Conservation (phyloP, 176 grass and related monocot species). For the Oryza punctata region DNA sequence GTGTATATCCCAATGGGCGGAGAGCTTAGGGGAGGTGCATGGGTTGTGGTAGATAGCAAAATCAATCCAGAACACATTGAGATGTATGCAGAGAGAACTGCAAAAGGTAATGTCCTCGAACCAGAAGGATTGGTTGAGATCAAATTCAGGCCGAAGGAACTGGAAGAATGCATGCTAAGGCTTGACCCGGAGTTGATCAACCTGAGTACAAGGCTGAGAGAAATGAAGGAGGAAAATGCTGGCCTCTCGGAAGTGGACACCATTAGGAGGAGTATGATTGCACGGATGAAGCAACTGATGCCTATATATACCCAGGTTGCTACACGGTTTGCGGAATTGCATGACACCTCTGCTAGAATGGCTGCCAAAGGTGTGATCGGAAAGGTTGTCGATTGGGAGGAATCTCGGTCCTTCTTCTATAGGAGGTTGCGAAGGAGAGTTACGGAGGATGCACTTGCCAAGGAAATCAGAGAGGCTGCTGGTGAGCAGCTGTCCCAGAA, state of each 20-base stretch:
- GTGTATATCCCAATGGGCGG: constrained; percentile 95
- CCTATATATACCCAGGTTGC: constrained; percentile 94
- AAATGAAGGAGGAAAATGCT: constrained; percentile 46
- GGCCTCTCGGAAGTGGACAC: constrained; percentile 49
- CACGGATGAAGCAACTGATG: constrained; percentile 74
- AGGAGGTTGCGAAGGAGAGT: constrained; percentile 80
- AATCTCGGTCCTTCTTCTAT: constrained; percentile 83
- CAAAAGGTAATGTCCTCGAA: constrained; percentile 95
- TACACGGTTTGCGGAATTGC: constrained; percentile 90
- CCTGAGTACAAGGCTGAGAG: constrained; percentile 69
- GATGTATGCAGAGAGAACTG: constrained; percentile 89
- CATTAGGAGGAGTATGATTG: constrained; percentile 51
- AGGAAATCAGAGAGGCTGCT: constrained; percentile 64
- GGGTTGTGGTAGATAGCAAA: constrained; percentile 99
- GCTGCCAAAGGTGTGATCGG: constrained; percentile 84
- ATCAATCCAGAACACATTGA: constrained; percentile 97
- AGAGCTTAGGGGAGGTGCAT: constrained; percentile 91
- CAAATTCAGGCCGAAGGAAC: constrained; percentile 87
- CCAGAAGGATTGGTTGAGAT: constrained; percentile 92
- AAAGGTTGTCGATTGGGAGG: constrained; percentile 85
- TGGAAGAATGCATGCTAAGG: constrained; percentile 87
- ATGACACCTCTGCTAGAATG: constrained; percentile 91
- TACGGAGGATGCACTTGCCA: constrained; percentile 65
- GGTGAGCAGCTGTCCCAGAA: constrained; percentile 64
- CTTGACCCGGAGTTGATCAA: constrained; percentile 73